These are phyloP conservation scores for Fusarium metavorans DNA, from an alignment of 2,329 filamentous ascomycete species.

Conservation along the genomic window DNA sequence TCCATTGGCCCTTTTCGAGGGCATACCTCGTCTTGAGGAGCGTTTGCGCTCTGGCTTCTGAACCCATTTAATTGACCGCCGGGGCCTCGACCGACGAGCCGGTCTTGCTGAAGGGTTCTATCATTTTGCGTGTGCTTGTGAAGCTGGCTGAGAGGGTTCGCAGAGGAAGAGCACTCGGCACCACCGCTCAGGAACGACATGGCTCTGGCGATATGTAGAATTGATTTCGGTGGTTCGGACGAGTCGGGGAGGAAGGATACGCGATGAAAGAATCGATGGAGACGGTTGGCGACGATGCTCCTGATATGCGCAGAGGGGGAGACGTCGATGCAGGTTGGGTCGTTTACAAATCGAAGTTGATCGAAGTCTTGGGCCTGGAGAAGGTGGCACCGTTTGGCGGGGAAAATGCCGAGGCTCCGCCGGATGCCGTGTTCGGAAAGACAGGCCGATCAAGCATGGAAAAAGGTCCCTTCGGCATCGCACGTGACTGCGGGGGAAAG, in stretches of 20 bases:
- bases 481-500: constrained; percentile 53
- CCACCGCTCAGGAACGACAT: constrained; percentile 98
- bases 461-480: background rate
- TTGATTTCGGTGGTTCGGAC: constrained; percentile 17
- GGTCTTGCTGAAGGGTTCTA: constrained; percentile 92
- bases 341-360: constrained; percentile 32
- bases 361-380: constrained; percentile 23
- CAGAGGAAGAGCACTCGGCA: constrained; percentile 95
- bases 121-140: constrained; percentile 98
- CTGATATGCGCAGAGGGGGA: background rate
- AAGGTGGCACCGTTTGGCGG: constrained; percentile 38
- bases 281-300: background rate
- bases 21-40: constrained; percentile 78
- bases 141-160: constrained; percentile 96
- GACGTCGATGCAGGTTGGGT: constrained; percentile 8
- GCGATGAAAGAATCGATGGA: background rate
- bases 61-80: constrained; percentile 80
- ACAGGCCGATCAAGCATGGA: constrained; percentile 18
- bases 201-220: constrained; percentile 40
- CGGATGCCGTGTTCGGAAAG: constrained; percentile 30
- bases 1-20: constrained; percentile 12
- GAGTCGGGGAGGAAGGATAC: background rate
- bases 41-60: constrained; percentile 76
- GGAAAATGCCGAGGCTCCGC: constrained; percentile 47
- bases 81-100: constrained; percentile 81